Base-by-base conservation (phyloP, 1,284 basidiomycete genomes). In the Ceratobasidium sp. region DNA sequence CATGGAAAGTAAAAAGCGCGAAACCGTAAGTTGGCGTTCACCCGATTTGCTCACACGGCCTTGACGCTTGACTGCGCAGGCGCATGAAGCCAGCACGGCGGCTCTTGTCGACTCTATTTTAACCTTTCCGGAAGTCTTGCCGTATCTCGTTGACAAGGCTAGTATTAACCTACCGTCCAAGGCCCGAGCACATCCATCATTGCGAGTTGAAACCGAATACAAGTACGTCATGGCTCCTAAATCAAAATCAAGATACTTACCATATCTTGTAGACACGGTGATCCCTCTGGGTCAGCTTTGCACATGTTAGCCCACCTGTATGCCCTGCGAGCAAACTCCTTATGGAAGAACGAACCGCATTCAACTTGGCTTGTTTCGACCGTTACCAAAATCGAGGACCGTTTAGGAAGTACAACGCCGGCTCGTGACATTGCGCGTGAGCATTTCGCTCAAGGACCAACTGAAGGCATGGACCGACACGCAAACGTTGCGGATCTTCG, bases 271-370 rank as follows among this genome's bases (percentile, higher is more conserved):
- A 55, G 74, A 76, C 30, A 38, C 55, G 43, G 32, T 18, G 52
- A 70, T 38, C 64, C 70, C 21, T 49, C 73, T 18, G 64, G 76
- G 1, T 82, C 79, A 23, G 76, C 79, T 23, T 75, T 85, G 2
- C 84, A 86, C 75, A 86, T 96, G 13, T 86, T 97, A 11, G 91
- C 93, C 0, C 92, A 95, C 78, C 87, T 97, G 41, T 98, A 98
- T 80, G 92, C 87, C 0, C 87, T 91, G 57, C 90, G 93, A 7
- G 91, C 92, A 0, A 84, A 83, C 16, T 81, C 89, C 0, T 80
- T 96, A 7, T 98, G 95, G 95, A 97, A 96, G 82, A 87, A 90
- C 11, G 82, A 90, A 0, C 78, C 81, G 0, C 82, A 87, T n/a
- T 80, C 87, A 0, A 78, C 85, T 0, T 98, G 95, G 94, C 89